A percentile compares a stretch with the other conserved stretches of the same genome.
Conservation (phyloP, 2,329 filamentous ascomycete species). For the Lasiodiplodia gonubiensis region DNA sequence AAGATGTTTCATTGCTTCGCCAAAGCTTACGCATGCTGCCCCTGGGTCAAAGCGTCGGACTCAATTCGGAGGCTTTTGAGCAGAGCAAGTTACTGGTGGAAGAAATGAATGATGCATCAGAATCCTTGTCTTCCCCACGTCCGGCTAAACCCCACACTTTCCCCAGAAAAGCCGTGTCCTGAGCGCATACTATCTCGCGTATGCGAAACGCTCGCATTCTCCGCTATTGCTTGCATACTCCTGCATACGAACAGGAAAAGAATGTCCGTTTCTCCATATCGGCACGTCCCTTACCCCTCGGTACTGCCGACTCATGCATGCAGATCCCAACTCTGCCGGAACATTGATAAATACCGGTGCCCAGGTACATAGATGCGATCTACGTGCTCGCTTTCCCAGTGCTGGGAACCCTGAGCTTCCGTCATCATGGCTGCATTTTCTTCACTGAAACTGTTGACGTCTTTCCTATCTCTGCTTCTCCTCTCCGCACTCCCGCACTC, state of each 20-base stretch:
- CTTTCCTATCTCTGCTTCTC: background rate
- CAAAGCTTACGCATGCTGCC: slow-evolving; percentile 14
- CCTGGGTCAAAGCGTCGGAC: slow-evolving; percentile 8
- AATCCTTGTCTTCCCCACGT: slow-evolving; percentile 14
- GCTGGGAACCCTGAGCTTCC: background rate
- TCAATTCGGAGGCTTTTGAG: background rate
- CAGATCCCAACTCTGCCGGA: slow-evolving; percentile 41
- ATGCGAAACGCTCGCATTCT: slow-evolving; percentile 3
- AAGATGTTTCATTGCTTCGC: slow-evolving; percentile 4
- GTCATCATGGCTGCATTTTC: slow-evolving; percentile 1
- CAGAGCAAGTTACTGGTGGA: slow-evolving; percentile 13
- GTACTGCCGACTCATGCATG: slow-evolving; percentile 19
- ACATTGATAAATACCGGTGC: slow-evolving; percentile 3
- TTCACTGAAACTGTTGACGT: background rate
- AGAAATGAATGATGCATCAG: background rate
- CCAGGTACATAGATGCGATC: slow-evolving; percentile 11
- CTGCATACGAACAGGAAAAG: background rate
- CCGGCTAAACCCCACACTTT: slow-evolving; percentile 26
- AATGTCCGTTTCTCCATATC: slow-evolving; percentile 17
- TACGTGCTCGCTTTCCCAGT: background rate
- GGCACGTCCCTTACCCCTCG: slow-evolving; percentile 9
- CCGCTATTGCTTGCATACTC: background rate
- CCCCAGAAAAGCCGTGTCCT: slow-evolving; percentile 14
- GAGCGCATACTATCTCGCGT: slow-evolving; percentile 9
- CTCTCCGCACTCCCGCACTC: slow-evolving; percentile 33